Evolutionary conservation across 257 asterid genomes (phyloP).

Genomic region (Parsonsia alboflavescens): DNA sequence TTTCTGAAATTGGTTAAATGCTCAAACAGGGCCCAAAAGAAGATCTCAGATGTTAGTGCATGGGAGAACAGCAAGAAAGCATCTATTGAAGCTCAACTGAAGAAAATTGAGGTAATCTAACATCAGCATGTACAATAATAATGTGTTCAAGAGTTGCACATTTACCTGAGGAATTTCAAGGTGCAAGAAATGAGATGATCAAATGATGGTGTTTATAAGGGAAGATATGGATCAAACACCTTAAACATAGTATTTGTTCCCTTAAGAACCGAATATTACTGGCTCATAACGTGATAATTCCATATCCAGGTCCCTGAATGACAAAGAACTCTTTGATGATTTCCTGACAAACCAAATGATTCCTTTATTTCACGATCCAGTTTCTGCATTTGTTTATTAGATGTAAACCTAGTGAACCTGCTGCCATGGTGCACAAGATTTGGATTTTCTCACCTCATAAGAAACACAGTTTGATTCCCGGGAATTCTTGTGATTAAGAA

Average conservation of each 20-base stretch:
- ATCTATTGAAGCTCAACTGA: slow-evolving; percentile 53
- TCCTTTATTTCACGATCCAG: neutral
- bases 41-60: slow-evolving; percentile 53
- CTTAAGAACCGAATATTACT: neutral
- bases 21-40: slow-evolving; percentile 61
- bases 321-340: neutral
- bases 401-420: neutral
- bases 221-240: neutral
- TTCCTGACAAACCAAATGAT: too few relatives aligned
- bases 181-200: neutral
- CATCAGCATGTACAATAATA: neutral
- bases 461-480: neutral
- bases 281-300: neutral
- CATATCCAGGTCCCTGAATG: neutral
- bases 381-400: neutral
- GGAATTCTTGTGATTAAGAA: neutral
- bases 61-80: slow-evolving; percentile 87
- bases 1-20: slow-evolving; percentile 1
- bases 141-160: neutral
- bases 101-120: slow-evolving; percentile 60
- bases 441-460: neutral
- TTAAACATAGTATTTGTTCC: neutral
- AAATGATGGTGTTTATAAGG: neutral
- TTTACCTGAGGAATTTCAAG: neutral
- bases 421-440: neutral